Evolutionary conservation across 108 stramenopile genomes (phyloP).

Genomic region (Asterionellopsis glacialis): DNA sequence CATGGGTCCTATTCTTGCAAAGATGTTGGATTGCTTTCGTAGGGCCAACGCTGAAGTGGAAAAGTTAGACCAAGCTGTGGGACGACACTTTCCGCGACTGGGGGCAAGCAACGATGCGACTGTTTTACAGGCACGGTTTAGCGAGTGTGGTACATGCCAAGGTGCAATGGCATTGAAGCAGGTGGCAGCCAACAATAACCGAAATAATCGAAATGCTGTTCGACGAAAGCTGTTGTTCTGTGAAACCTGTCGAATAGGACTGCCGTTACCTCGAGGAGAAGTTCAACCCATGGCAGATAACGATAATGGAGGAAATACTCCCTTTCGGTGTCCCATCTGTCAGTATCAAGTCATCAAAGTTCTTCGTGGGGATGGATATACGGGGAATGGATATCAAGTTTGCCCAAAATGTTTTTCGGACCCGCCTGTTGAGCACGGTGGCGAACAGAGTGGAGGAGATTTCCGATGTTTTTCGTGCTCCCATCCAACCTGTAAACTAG

Average conservation of each 20-base stretch:
- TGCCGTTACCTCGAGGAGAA: conserved; percentile 52
- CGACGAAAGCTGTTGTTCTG: conserved; percentile 63
- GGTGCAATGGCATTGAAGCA: conserved; percentile 59
- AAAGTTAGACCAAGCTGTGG: conserved; percentile 83
- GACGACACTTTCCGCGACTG: conserved; percentile 55
- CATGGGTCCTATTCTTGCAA: conserved; percentile 57
- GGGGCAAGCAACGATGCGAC: conserved; percentile 37
- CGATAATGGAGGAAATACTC: conserved; percentile 23
- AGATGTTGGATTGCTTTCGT: conserved; percentile 77
- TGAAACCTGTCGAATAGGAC: conserved; percentile 51
- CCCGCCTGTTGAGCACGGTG: conserved; percentile 66
- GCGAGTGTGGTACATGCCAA: conserved; percentile 65
- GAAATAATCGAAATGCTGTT: conserved; percentile 20
- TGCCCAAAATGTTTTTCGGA: conserved; percentile 81
- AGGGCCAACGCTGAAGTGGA: conserved; percentile 66
- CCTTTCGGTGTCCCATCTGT: conserved; percentile 76
- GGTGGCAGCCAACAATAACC: conserved; percentile 16
- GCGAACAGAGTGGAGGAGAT: conserved; percentile 33
- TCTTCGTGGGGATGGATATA: conserved; percentile 47
- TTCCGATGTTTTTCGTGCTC: conserved; percentile 76
- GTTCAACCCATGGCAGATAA: conserved; percentile 46
- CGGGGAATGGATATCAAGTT: conserved; percentile 55
- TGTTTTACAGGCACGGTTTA: conserved; percentile 53
- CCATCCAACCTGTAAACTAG: conserved; percentile 64
- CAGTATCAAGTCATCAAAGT: conserved; percentile 68